Evolutionary conservation across 805 yeast species (phyloP).

Genomic region (Candida montana): DNA sequence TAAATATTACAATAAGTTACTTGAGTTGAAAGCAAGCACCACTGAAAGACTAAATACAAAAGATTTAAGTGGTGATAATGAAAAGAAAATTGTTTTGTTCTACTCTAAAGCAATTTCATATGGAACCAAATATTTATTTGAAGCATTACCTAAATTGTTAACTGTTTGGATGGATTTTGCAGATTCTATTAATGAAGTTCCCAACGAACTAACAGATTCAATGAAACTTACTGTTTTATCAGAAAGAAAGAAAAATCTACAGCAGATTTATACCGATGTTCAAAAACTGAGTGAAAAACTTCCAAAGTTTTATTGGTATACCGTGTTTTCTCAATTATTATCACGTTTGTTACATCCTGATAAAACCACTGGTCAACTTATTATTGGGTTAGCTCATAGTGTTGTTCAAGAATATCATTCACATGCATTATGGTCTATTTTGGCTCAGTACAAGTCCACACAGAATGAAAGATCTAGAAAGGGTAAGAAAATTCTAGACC

Average conservation of each 20-base stretch:
- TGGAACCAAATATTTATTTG: slow-evolving; percentile 66
- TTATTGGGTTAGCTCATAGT: slow-evolving; percentile 51
- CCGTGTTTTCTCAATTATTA: slow-evolving; percentile 79
- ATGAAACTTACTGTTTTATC: slow-evolving; percentile 9
- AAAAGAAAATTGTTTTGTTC: slow-evolving; percentile 47
- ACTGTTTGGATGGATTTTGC: slow-evolving; percentile 88
- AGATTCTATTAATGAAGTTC: slow-evolving; percentile 22
- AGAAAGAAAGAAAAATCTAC: slow-evolving; percentile 33
- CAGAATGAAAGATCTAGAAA: slow-evolving; percentile 38
- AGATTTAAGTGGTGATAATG: slow-evolving; percentile 44
- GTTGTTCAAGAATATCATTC: slow-evolving; percentile 67
- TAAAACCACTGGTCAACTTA: slow-evolving; percentile 45
- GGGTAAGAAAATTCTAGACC: slow-evolving; percentile 40
- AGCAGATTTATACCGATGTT: slow-evolving; percentile 45
- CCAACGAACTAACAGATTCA: slow-evolving; percentile 16
- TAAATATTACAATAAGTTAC: slow-evolving; percentile 66
- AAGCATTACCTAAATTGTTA: slow-evolving; percentile 83
- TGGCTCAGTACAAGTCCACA: slow-evolving; percentile 62
- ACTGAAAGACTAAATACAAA: slow-evolving; percentile 17
- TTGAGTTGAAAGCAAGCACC: slow-evolving; percentile 54
- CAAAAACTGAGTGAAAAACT: slow-evolving; percentile 37
- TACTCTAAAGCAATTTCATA: slow-evolving; percentile 55
- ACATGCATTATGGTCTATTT: slow-evolving; percentile 80
- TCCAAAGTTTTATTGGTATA: slow-evolving; percentile 65
- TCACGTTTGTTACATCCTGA: slow-evolving; percentile 72